Base-by-base conservation (phyloP, 768 basidiomycete genomes). In the Bullera alba region DNA sequence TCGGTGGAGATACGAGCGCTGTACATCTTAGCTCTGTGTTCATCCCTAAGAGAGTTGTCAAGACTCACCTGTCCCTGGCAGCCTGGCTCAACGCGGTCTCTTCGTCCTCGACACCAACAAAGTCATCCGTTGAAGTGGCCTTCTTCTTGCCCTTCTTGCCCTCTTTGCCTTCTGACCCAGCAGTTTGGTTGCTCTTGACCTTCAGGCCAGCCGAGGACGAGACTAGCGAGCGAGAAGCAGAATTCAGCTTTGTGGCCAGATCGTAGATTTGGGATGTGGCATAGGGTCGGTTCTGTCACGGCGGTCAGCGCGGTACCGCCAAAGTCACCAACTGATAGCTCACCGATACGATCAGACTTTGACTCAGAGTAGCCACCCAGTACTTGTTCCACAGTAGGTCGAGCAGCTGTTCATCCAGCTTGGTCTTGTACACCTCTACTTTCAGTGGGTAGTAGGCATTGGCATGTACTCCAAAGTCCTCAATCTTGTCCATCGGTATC, bases 391-490 rank as follows among this genome's bases (percentile, higher is more conserved):
- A 97, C 47, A 99, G 74, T 67, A 92, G 75, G 19, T 86, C 87
- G 36, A 99, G 78, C 2, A 99, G 75, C 63, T 91, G 83, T 26
- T 82, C 83, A 69, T 99, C 95, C 43, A 92, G 75, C 52, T 79
- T 83, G 22, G 84, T 87, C 73, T 95, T 96, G 81, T 95, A 99
- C 46, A 96, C 85, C 68, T 91, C 84, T 16, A 99, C 85, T 27
- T 93, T 91, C 14, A 99, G 79, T 21, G 81, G 86, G 70, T 99
- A 99, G 71, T 99, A 99, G 54, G 88, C 84, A 65, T 87, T 87
- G 28, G 93, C 91, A 65, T 99, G 95, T 3, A 96, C 95, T 71
- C 95, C 95, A 67, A 99, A 99, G 71, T 99, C 95, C 73, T 97
- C 95, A 52, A 99, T 92, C 77, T 99, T 99, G 76, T 80, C 83